phyloP scores from a whole-genome alignment of 768 basidiomycete genomes.

The Artomyces pyxidatus region DNA sequence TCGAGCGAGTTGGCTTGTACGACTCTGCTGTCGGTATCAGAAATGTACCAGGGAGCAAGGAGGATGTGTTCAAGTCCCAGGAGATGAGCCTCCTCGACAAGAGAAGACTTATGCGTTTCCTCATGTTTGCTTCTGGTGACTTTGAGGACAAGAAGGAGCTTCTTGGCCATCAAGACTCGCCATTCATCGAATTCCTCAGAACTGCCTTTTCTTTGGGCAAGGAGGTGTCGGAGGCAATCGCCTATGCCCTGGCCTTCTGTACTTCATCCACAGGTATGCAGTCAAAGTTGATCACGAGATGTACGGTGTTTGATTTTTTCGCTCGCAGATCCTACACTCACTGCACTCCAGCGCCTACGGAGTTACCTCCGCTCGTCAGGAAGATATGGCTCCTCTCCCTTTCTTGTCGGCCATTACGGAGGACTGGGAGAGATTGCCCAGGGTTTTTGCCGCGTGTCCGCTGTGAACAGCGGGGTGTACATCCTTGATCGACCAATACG shows the following conservation, averaged over 20 bases:
- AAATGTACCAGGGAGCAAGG: slow-evolving; percentile 83
- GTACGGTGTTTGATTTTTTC: not conserved
- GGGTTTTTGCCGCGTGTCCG: slow-evolving; percentile 82
- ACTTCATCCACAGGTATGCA: slow-evolving; percentile 47
- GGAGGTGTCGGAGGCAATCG: slow-evolving; percentile 51
- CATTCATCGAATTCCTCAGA: slow-evolving; percentile 60
- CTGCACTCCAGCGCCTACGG: slow-evolving; percentile 62
- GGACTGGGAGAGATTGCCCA: slow-evolving; percentile 89
- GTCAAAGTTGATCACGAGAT: too few species aligned
- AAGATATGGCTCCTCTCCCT: slow-evolving; percentile 81
- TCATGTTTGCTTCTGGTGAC: slow-evolving; percentile 72
- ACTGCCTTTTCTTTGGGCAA: slow-evolving; percentile 55
- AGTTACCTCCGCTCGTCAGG: slow-evolving; percentile 73
- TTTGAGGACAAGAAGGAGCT: slow-evolving; percentile 60
- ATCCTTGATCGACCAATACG: slow-evolving; percentile 51
- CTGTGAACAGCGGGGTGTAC: slow-evolving; percentile 71
- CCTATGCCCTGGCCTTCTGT: slow-evolving; percentile 75
- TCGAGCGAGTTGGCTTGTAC: slow-evolving; percentile 64
- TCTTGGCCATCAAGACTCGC: slow-evolving; percentile 41
- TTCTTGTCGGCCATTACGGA: slow-evolving; percentile 93
- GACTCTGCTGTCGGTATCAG: slow-evolving; percentile 34
- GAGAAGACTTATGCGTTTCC: slow-evolving; percentile 84
- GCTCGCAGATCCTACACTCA: slow-evolving; percentile 51
- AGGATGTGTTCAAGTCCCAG: slow-evolving; percentile 85
- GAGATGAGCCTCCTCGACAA: slow-evolving; percentile 75